Evolutionary conservation across 1,284 basidiomycete genomes (phyloP), one percentile per base, ranked within the genome.

Genomic region (Fomes fomentarius): DNA sequence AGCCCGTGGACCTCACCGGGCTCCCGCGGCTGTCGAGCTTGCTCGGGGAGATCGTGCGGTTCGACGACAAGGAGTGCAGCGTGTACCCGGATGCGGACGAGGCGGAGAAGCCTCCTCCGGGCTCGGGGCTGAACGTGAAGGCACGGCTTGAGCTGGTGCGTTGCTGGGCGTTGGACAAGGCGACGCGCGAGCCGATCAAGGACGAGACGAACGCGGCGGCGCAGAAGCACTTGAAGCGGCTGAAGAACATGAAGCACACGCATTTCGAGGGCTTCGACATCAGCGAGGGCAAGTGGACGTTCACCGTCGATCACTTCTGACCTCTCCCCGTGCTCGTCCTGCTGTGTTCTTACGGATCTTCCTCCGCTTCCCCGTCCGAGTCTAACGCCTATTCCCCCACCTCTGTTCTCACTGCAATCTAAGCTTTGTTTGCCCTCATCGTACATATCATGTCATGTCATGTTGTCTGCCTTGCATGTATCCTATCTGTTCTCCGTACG

Each of bases 101-200:
- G 19, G 81, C 80, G 46, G 87, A 93, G 69, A 94, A 94, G 67
- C 91, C 92, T 1, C 80, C 84, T 5, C 80, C 85, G 24, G 95
- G 96, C 24, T 78, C 87, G 31, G 97, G 96, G 12, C 78, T 99
- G 55, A 99, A 99, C 67, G 93, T 96, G 14, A 85, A 83, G 25
- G 94, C 96, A 19, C 80, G 81, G 55, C 86, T 99, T 64, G 81
- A 83, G 47, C 77, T 99, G 31, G 77, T 93, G 59, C 80, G 85
- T 40, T 96, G 94, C 75, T 99, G 92, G 89, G 82, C 93, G 33
- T 78, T 87, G 53, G 94, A 98, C 74, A 96, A 96, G 76, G 91
- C 93, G 24, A 96, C 93, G 41, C 81, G 94, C 57, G 88, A 96
- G 70, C 90, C 93, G 34, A 87, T 98, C 74, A 94, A 89, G 70